Evolutionary conservation across 371 early-diverging fungal species (phyloP).

Genomic region (Batrachochytrium dendrobatidis): DNA sequence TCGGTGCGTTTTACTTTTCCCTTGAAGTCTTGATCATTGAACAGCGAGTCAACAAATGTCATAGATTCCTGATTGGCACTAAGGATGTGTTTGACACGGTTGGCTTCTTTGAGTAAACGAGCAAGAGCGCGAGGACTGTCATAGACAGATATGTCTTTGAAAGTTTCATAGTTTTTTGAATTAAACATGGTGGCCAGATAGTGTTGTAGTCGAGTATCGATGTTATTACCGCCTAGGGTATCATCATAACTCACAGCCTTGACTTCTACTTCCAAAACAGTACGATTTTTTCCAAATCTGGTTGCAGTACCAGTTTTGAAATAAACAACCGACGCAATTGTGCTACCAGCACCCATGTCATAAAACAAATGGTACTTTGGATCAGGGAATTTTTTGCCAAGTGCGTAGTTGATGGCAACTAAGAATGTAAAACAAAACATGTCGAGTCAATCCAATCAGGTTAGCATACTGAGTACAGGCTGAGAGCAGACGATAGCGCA

Average conservation of each 20-base stretch:
- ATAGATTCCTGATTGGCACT: constrained; percentile 84
- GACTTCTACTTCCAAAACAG: constrained; percentile 66
- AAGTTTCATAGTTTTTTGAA: constrained; percentile 31
- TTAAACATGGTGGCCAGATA: constrained; percentile 69
- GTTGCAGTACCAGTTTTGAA: constrained; percentile 60
- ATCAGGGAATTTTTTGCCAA: constrained; percentile 59
- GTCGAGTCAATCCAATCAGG: neutral
- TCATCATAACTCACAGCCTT: constrained; percentile 74
- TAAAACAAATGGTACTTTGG: constrained; percentile 85
- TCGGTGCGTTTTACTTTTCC: constrained; percentile 66
- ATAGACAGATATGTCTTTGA: constrained; percentile 34
- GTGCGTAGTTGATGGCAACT: constrained; percentile 91
- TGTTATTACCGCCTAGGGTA: constrained; percentile 78
- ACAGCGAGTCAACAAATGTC: constrained; percentile 83
- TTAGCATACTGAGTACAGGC: neutral
- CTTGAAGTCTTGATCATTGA: constrained; percentile 80
- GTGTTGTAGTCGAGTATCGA: constrained; percentile 75
- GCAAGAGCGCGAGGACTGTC: constrained; percentile 73
- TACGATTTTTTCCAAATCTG: constrained; percentile 40
- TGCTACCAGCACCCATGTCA: constrained; percentile 95
- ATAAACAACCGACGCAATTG: constrained; percentile 76
- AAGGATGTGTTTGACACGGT: constrained; percentile 88
- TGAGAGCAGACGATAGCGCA: neutral
- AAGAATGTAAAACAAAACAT: neutral
- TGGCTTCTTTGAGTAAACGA: constrained; percentile 83